Conservation (phyloP, 495 filamentous ascomycete genomes). For the Glarea lozoyensis region DNA sequence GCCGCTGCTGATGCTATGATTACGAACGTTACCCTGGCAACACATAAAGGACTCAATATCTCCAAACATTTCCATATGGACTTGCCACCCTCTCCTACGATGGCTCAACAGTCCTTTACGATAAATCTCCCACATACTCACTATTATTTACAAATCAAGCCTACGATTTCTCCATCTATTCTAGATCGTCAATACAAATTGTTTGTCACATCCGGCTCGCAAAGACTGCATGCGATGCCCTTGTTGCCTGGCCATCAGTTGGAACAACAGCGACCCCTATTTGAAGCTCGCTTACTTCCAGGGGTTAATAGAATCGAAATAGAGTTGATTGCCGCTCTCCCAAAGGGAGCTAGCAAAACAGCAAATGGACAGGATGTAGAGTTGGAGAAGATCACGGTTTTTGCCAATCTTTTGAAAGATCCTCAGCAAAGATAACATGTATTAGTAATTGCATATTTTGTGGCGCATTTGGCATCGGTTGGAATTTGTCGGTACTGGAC, state of each 20-base stretch:
- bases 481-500: no score
- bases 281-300: constrained; percentile 50
- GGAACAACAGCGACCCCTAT: constrained; percentile 36
- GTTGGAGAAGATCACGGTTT: constrained; percentile 58
- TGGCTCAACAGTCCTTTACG: constrained; percentile 59
- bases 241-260: constrained; percentile 37
- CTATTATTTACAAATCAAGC: constrained; percentile 55
- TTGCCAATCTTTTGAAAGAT: constrained; percentile 39
- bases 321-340: constrained; percentile 53
- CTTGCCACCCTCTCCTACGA: constrained; percentile 49
- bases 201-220: constrained; percentile 47
- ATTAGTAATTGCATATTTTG: background rate
- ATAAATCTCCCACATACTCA: constrained; percentile 54
- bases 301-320: constrained; percentile 60
- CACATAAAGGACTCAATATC: constrained; percentile 53
- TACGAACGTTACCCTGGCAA: constrained; percentile 52
- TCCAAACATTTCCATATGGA: constrained; percentile 43
- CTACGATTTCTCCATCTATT: constrained; percentile 42
- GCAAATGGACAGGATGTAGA: constrained; percentile 50
- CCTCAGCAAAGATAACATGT: constrained; percentile 1
- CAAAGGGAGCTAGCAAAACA: constrained; percentile 44
- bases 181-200: constrained; percentile 53
- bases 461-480: background rate
- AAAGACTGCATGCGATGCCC: constrained; percentile 33
- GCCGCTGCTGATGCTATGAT: constrained; percentile 52